phyloP scores from a whole-genome alignment of 768 basidiomycete species.

The Leucocoprinus leucothites region DNA sequence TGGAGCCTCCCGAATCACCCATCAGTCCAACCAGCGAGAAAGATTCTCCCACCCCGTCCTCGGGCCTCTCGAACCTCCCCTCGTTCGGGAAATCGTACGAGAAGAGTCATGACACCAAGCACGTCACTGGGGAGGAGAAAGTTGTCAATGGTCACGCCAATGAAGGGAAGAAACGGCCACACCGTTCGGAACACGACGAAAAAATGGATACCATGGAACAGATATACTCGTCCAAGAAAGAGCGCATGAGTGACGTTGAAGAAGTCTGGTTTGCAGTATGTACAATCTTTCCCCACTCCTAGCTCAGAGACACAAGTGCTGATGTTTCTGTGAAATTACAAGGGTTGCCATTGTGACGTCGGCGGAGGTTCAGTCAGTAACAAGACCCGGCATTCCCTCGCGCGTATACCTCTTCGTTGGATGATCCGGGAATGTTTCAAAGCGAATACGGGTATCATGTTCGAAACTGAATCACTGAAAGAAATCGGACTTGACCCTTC shows the following conservation, averaged over 20 bases:
- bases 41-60: not conserved
- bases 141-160: not conserved
- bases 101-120: not conserved
- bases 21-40: slow-evolving; percentile 3
- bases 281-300: not conserved
- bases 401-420: slow-evolving; percentile 60
- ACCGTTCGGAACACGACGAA: slow-evolving; percentile 22
- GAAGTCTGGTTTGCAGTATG: slow-evolving; percentile 68
- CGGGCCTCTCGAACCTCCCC: not conserved
- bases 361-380: slow-evolving; percentile 57
- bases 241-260: slow-evolving; percentile 37
- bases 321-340: not conserved
- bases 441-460: slow-evolving; percentile 58
- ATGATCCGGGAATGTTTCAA: slow-evolving; percentile 73
- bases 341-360: slow-evolving; percentile 52
- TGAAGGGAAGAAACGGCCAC: slow-evolving; percentile 4
- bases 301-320: not conserved
- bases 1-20: not conserved
- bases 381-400: slow-evolving; percentile 42
- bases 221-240: slow-evolving; percentile 25
- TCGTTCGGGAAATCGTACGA: not conserved
- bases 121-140: slow-evolving; percentile 1
- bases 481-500: slow-evolving; percentile 48
- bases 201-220: slow-evolving; percentile 27
- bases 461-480: slow-evolving; percentile 43